Percentiles rank a stretch among this genome's conserved stretches.
These are phyloP conservation scores for Saussurea involucrata DNA, from an alignment of 129 eudicot species.

Conservation along the genomic window DNA sequence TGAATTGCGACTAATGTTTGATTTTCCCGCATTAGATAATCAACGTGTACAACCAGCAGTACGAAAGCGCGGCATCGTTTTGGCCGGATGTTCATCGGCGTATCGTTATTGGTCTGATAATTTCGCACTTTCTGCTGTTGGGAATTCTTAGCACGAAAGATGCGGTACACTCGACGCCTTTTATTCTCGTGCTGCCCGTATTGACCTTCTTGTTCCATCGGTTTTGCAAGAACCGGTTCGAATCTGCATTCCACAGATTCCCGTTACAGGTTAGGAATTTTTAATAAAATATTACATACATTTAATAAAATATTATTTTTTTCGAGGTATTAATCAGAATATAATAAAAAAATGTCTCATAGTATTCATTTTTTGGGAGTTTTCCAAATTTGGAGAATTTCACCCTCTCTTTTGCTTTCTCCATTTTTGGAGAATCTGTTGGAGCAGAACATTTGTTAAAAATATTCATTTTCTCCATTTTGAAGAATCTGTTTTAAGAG, in stretches of 20 bases:
- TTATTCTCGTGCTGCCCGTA: constrained; percentile 59
- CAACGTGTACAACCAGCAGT: constrained; percentile 87
- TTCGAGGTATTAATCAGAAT: too few relatives aligned
- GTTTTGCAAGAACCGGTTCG: constrained; percentile 85
- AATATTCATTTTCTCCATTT: too few relatives aligned
- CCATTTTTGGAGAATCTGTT: too few relatives aligned
- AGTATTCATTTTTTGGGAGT: too few relatives aligned
- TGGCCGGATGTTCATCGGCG: constrained; percentile 97
- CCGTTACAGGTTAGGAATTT: constrained; percentile 77
- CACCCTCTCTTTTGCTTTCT: too few relatives aligned
- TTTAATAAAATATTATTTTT: too few relatives aligned
- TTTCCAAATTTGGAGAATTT: too few relatives aligned
- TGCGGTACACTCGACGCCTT: constrained; percentile 51
- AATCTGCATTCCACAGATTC: constrained; percentile 62
- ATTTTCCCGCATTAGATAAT: constrained; percentile 48
- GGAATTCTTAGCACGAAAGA: constrained; percentile 82
- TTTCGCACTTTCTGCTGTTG: constrained; percentile 72
- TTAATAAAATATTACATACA: too few relatives aligned
- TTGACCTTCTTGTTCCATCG: constrained; percentile 80
- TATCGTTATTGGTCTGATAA: constrained; percentile 59
- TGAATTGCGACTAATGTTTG: constrained; percentile 17
- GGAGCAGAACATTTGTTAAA: too few relatives aligned
- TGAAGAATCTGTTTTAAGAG: too few relatives aligned
- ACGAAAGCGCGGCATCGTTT: constrained; percentile 87
- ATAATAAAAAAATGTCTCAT: too few relatives aligned